A percentile compares a stretch with the other conserved stretches of the same genome.
Conservation (phyloP, 495 filamentous ascomycete genomes). For the Xylaria acuta region DNA sequence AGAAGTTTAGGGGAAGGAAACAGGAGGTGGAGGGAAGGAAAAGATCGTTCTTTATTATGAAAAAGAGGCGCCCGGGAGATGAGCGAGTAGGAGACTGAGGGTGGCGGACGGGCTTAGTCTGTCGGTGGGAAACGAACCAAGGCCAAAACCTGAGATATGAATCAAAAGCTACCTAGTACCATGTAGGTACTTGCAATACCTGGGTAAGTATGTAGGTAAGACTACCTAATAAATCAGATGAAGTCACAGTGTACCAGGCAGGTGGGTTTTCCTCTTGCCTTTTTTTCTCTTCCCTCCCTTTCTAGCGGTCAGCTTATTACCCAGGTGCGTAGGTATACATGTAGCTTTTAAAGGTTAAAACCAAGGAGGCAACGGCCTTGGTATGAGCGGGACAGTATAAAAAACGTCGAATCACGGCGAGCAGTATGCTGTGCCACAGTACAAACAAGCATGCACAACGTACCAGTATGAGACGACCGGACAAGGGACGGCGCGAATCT, state of each 20-base stretch:
- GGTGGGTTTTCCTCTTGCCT: conserved; percentile 2
- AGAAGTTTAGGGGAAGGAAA: conserved; percentile 4
- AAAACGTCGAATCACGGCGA: conserved; percentile 14
- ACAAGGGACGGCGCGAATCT: not conserved
- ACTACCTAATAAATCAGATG: conserved; percentile 12
- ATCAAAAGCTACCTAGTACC: conserved; percentile 9
- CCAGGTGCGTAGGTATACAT: not conserved
- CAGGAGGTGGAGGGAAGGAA: conserved; percentile 9
- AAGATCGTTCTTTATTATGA: conserved; percentile 15
- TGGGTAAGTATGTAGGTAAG: not conserved
- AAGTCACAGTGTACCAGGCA: conserved; percentile 16
- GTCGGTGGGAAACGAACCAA: conserved; percentile 26
- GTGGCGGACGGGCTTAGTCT: conserved; percentile 23
- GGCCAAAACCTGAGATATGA: conserved; percentile 15
- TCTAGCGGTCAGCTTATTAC: conserved; percentile 22
- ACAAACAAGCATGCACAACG: not conserved
- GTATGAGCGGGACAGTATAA: not conserved
- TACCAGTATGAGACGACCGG: not conserved
- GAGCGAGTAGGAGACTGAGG: conserved; percentile 8
- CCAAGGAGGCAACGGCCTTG: conserved; percentile 1
- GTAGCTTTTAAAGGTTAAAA: not conserved
- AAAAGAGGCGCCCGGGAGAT: conserved; percentile 22
- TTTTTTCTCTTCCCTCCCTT: not conserved
- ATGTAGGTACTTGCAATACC: conserved; percentile 1
- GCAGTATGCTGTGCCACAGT: not conserved